Evolutionary conservation across 2,329 filamentous ascomycete species (phyloP).

Genomic region (Rutstroemia sp.): DNA sequence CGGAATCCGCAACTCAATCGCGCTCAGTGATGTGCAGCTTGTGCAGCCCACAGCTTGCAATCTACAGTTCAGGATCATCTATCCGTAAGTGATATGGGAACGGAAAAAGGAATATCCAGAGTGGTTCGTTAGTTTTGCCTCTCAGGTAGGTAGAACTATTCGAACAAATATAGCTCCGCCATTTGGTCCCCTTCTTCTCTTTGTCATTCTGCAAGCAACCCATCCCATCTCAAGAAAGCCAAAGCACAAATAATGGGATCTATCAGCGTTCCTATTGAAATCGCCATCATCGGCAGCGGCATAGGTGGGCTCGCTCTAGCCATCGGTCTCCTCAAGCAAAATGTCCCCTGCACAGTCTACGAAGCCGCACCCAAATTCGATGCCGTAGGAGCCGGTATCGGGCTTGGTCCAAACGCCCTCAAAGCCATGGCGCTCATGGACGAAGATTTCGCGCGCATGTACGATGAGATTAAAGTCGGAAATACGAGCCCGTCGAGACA

Average conservation of each 20-base stretch:
- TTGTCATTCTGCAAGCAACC: background rate
- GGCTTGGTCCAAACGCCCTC: constrained; percentile 36
- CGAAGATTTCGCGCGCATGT: constrained; percentile 30
- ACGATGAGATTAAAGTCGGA: constrained; percentile 33
- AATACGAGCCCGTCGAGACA: constrained; percentile 33
- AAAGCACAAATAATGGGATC: background rate
- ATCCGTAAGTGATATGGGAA: background rate
- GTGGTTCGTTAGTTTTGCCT: no score
- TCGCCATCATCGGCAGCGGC: constrained; percentile 17
- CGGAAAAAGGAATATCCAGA: no score
- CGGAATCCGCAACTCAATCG: background rate
- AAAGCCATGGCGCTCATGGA: constrained; percentile 37
- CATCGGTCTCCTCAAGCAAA: constrained; percentile 16
- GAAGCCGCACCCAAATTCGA: constrained; percentile 16
- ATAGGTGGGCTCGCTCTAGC: constrained; percentile 18
- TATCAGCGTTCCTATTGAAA: background rate
- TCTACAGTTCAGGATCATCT: background rate
- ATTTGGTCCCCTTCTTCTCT: no score
- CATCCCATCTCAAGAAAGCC: background rate
- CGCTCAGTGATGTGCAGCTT: background rate
- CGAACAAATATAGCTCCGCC: no score
- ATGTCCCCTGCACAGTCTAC: constrained; percentile 14
- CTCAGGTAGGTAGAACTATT: no score
- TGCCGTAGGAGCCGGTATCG: constrained; percentile 28
- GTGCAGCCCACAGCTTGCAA: background rate